Evolutionary conservation across 1,284 basidiomycete species (phyloP), one percentile per base, ranked within the genome.

Genomic region (Ceratobasidium sp.): DNA sequence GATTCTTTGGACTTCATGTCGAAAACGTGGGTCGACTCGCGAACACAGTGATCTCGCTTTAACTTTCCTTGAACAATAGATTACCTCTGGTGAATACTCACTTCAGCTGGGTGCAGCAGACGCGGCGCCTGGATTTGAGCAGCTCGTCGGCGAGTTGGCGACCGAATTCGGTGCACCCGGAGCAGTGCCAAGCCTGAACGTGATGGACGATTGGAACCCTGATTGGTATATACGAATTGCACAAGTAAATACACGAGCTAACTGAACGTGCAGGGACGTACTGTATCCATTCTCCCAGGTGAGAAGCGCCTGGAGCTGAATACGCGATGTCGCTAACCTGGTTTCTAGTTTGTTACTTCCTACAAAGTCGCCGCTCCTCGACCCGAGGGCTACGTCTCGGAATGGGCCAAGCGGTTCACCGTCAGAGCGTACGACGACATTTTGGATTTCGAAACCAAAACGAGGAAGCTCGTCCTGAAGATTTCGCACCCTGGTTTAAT

Each of bases 101-200:
- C 80, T 96, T 22, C 93, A 98, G 75, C 78, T 98, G 42, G 94
- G 92, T 3, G 83, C 88, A 1, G 89, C 94, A 13, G 96, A 98
- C 76, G 84, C 88, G 4, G 93, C 93, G 0, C 90, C 94, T 1
- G 88, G 89, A 7, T 89, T 93, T 72, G 79, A 84, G 4, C 74
- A 77, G 0, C 80, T 96, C 1, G 88, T 89, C 0, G 74, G 82
- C 6, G 84, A 86, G 29, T 85, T 97, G 5, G 85, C 87, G 0
- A 73, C 77, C 4, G 79, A 85, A 35, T 90, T 96, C 75, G 85
- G 85, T 12, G 78, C 80, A 1, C 75, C 79, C 1, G 80, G 79
- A 20, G 73, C 75, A 15, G 79, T 81, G 38, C 82, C 82, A n/a
- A 72, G 72, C 22, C 56, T 69, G 3, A 80, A 87, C 8, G 76